Evolutionary conservation across 495 filamentous ascomycete genomes (phyloP).

Genomic region (Tuber magnatum): DNA sequence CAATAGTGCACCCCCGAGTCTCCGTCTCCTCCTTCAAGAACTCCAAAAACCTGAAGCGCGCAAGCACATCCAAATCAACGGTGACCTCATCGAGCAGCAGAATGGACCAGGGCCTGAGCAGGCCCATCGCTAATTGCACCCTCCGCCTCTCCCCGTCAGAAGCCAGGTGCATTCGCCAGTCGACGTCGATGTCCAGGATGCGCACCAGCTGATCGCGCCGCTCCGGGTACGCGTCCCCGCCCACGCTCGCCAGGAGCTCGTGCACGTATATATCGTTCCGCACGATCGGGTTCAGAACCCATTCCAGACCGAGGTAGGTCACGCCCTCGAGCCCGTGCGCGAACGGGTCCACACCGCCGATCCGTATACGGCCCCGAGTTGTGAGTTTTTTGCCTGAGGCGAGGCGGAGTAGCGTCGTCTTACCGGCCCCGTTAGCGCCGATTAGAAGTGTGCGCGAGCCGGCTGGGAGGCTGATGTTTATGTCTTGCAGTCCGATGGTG

Average conservation of each 20-base stretch:
- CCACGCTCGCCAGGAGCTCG: constrained; percentile 75
- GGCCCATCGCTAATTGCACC: constrained; percentile 92
- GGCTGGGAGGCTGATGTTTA: constrained; percentile 68
- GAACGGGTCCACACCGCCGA: constrained; percentile 86
- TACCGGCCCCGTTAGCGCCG: constrained; percentile 93
- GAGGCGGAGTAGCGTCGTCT: constrained; percentile 86
- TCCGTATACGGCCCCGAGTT: constrained; percentile 60
- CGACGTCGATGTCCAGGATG: constrained; percentile 84
- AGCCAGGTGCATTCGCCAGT: constrained; percentile 92
- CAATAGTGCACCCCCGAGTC: constrained; percentile 72
- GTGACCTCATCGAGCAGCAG: constrained; percentile 94
- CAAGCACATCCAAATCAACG: constrained; percentile 86
- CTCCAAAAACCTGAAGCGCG: constrained; percentile 70
- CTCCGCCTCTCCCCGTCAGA: constrained; percentile 82
- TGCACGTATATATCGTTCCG: constrained; percentile 87
- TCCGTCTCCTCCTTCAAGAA: constrained; percentile 86
- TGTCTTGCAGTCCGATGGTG: constrained; percentile 60
- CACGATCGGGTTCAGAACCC: constrained; percentile 97
- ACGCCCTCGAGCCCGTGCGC: constrained; percentile 79
- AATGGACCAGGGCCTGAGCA: constrained; percentile 86
- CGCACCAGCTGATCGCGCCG: constrained; percentile 76
- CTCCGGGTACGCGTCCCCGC: constrained; percentile 71
- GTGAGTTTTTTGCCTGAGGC: constrained; percentile 77
- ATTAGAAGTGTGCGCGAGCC: constrained; percentile 85
- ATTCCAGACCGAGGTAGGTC: constrained; percentile 89